Evolutionary conservation across 331 rosid species (phyloP).

Genomic region (Arachis monticola): DNA sequence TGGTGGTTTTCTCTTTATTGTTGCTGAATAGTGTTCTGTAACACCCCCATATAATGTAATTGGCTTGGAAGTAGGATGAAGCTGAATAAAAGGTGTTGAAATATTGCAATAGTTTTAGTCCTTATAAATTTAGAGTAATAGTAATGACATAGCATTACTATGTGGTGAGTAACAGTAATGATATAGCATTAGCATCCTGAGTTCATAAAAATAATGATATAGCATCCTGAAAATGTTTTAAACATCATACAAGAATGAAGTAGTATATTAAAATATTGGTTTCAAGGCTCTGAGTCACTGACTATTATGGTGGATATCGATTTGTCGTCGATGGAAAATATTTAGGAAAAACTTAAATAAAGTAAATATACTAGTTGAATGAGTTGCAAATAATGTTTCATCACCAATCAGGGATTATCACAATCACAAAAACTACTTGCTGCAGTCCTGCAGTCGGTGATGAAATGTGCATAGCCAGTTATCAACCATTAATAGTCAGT

Average conservation of each 20-base stretch:
- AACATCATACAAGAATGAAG: too few species aligned
- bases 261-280: too few species aligned
- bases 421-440: not conserved
- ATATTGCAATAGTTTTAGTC: not conserved
- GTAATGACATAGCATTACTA: too few species aligned
- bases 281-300: too few species aligned
- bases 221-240: too few species aligned
- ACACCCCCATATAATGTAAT: not conserved
- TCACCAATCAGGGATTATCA: not conserved
- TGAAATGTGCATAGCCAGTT: not conserved
- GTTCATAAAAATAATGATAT: too few species aligned
- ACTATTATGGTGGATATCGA: not conserved
- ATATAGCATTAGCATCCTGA: too few species aligned
- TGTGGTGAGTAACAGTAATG: too few species aligned
- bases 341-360: not conserved
- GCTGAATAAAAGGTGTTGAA: not conserved
- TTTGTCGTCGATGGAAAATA: not conserved
- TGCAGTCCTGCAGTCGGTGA: not conserved
- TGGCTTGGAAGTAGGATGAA: not conserved
- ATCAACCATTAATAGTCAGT: too few species aligned
- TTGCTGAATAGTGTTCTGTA: not conserved
- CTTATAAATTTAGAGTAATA: too few species aligned
- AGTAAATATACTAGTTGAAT: not conserved
- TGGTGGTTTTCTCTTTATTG: too few species aligned
- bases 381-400: not conserved